Conservation (phyloP, 2,329 filamentous ascomycete genomes). For the Cladophialophora bantiana region DNA sequence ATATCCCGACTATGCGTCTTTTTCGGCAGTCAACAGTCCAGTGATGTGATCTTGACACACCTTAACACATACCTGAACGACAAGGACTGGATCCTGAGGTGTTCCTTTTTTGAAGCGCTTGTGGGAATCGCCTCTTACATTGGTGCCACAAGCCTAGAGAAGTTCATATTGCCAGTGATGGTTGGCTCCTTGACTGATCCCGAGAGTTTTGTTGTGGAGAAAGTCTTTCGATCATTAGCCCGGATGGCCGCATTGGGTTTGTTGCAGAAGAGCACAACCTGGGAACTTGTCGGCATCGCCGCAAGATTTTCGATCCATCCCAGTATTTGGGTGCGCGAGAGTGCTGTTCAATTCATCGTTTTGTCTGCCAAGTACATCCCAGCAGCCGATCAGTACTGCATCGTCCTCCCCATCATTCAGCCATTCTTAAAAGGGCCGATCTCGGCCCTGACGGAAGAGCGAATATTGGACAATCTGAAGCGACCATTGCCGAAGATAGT, state of each 20-base stretch:
- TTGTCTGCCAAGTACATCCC: constrained; percentile 78
- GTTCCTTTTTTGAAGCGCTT: constrained; percentile 93
- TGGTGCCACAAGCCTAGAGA: constrained; percentile 86
- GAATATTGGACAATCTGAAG: constrained; percentile 81
- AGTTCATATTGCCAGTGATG: constrained; percentile 95
- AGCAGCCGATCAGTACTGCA: constrained; percentile 80
- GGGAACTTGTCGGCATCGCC: constrained; percentile 85
- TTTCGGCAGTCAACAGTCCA: constrained; percentile 88
- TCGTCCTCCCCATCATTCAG: constrained; percentile 78
- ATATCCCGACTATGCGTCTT: constrained; percentile 93
- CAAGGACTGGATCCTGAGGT: constrained; percentile 94
- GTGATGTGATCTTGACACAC: constrained; percentile 95
- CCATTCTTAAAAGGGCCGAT: constrained; percentile 81
- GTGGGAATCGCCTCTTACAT: constrained; percentile 91
- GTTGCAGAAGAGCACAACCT: constrained; percentile 81
- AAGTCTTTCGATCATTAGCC: constrained; percentile 84
- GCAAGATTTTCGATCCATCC: constrained; percentile 90
- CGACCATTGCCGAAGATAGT: constrained; percentile 78
- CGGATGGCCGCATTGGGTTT: constrained; percentile 88
- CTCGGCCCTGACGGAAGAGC: constrained; percentile 72
- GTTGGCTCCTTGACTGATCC: constrained; percentile 90
- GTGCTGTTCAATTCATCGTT: constrained; percentile 82
- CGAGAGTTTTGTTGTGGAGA: constrained; percentile 93
- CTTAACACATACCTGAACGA: constrained; percentile 98
- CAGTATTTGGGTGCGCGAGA: constrained; percentile 93